Base-by-base conservation (phyloP, 2,329 filamentous ascomycete genomes). In the Colletotrichum limetticola region DNA sequence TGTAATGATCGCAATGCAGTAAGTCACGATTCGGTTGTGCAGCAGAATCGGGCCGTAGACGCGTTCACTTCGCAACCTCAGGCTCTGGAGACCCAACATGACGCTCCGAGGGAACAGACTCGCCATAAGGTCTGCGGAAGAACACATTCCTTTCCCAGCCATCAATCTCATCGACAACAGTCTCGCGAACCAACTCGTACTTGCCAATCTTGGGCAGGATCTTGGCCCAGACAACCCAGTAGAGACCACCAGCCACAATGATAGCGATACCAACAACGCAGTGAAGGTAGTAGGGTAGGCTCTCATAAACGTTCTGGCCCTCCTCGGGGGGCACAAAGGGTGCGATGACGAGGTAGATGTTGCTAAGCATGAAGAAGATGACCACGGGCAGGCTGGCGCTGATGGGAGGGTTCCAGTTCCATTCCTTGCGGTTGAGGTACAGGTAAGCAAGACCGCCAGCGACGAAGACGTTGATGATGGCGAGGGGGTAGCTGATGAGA, bases 401-500 rank as follows among this genome's bases (percentile, higher is more conserved):
- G 79, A 91, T 85, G 28, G 89, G 88, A 0, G 89, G 88, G 75
- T 85, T 78, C 89, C 89, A 91, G 77, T 85, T 82, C 78, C 83
- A 86, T 7, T 82, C 79, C 42, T 81, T 80, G 67, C 84, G 86
- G 81, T 86, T 84, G 74, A 85, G 79, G 79, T 88, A 90, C 32
- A 91, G 85, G 71, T 88, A 85, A 28, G 90, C 80, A 42, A 91
- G 83, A 53, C 85, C 89, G 4, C 80, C 85, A 12, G 87, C 84
- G 61, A 90, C 87, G 71, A 89, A 87, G 70, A 85, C 80, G 80
- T 90, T 90, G 79, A 90, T 84, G 56, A 90, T 84, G 63, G 90
- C 87, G 14, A 91, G 85, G 0, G 91, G 91, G 76, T 92, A 92
- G 0, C 89, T 90, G 77, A 92, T 92, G 66, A 92, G 86, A 80